A percentile compares a stretch with the other conserved stretches of the same genome.
phyloP scores from a whole-genome alignment of 768 basidiomycete genomes.

The Neoboletus magnificus region DNA sequence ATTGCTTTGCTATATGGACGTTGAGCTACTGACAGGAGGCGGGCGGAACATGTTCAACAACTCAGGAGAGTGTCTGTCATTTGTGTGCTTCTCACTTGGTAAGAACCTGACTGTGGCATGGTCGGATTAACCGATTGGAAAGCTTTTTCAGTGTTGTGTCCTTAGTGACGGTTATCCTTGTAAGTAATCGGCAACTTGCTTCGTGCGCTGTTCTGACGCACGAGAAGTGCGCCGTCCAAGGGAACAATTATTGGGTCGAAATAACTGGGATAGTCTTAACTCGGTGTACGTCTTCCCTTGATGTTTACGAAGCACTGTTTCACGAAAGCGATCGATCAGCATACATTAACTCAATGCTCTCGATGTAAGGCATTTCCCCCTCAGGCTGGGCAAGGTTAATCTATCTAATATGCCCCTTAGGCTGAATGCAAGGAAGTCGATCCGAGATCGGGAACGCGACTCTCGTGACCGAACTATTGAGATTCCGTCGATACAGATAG shows the following conservation, averaged over 20 bases:
- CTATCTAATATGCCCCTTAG: not conserved
- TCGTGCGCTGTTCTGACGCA: not conserved
- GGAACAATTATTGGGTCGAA: not conserved
- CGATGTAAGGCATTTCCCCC: not conserved
- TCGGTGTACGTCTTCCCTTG: not conserved
- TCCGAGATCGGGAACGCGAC: constrained; percentile 11
- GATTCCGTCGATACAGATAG: constrained; percentile 2
- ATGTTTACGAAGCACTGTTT: not conserved
- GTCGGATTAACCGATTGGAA: not conserved
- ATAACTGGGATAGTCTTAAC: not conserved
- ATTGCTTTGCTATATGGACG: not conserved
- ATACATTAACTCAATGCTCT: constrained; percentile 10
- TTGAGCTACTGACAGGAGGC: not conserved
- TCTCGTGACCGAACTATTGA: constrained; percentile 1
- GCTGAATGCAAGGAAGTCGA: constrained; percentile 13
- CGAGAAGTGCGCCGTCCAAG: not conserved
- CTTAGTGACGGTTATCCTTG: constrained; percentile 2
- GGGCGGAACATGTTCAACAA: not conserved
- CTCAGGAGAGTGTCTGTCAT: constrained; percentile 1
- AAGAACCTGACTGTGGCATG: not conserved
- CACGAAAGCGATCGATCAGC: not conserved
- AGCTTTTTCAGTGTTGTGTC: not conserved
- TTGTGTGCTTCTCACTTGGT: constrained; percentile 6
- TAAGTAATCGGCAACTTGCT: not conserved
- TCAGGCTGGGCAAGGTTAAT: not conserved